phyloP scores from a whole-genome alignment of 2,329 filamentous ascomycete species.

The Fusarium tanahbumbuense region DNA sequence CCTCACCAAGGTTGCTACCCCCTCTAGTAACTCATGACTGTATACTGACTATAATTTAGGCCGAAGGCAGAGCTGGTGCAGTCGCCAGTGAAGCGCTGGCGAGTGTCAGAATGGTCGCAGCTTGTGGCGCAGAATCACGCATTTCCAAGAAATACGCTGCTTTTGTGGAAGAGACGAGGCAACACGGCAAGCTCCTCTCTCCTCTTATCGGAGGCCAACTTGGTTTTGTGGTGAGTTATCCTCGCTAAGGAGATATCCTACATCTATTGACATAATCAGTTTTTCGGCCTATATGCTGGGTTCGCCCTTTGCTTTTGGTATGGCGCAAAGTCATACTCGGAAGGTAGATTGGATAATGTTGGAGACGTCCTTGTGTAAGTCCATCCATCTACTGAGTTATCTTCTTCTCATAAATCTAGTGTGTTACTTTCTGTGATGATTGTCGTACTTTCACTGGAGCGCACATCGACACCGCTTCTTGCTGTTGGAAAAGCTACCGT shows the following conservation, averaged over 20 bases:
- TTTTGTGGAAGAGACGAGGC: slow-evolving; percentile 66
- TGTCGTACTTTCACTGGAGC: slow-evolving; percentile 66
- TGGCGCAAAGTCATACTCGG: slow-evolving; percentile 63
- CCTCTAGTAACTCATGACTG: too few species aligned
- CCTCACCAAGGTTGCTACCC: slow-evolving; percentile 53
- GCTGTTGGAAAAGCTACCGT: slow-evolving; percentile 68
- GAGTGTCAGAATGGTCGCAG: slow-evolving; percentile 70
- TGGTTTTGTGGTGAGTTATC: slow-evolving; percentile 56
- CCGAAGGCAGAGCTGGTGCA: slow-evolving; percentile 68
- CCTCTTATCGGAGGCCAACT: slow-evolving; percentile 66
- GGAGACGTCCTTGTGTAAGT: slow-evolving; percentile 67
- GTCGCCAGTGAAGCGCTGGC: slow-evolving; percentile 71
- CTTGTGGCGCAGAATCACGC: slow-evolving; percentile 69
- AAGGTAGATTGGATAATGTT: slow-evolving; percentile 60
- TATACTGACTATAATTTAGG: slow-evolving; percentile 37
- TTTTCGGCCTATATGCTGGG: slow-evolving; percentile 64
- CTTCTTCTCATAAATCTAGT: slow-evolving; percentile 35
- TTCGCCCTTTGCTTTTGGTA: slow-evolving; percentile 74
- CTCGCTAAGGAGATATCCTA: background rate
- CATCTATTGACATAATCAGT: slow-evolving; percentile 49
- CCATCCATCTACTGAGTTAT: background rate
- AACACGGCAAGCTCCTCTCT: slow-evolving; percentile 60
- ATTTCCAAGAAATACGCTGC: slow-evolving; percentile 64
- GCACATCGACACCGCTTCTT: slow-evolving; percentile 68
- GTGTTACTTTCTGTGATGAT: slow-evolving; percentile 70